Evolutionary conservation across 768 basidiomycete species (phyloP).

Genomic region (Peribolospora kevripleyi): DNA sequence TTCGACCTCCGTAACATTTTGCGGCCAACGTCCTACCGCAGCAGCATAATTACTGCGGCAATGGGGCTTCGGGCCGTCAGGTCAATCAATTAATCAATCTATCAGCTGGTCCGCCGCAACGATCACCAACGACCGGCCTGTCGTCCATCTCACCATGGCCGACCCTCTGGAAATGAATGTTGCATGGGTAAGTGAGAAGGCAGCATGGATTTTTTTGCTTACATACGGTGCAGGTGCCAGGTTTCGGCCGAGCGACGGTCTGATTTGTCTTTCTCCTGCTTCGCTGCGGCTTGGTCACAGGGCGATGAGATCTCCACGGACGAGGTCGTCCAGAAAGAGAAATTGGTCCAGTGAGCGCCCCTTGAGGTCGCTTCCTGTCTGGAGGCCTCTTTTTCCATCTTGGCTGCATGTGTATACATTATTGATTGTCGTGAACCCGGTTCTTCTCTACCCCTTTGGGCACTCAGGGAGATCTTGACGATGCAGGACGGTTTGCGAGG

Average conservation of each 20-base stretch:
- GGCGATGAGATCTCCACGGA: background rate
- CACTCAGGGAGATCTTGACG: constrained; percentile 3
- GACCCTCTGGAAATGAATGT: too few relatives aligned
- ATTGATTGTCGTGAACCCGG: too few relatives aligned
- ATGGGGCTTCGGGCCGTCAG: background rate
- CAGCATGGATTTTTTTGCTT: too few relatives aligned
- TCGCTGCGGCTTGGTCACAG: background rate
- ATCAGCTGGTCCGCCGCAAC: background rate
- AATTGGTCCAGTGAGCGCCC: constrained; percentile 1
- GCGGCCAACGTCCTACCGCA: background rate
- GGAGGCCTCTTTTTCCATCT: too few relatives aligned
- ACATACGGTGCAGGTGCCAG: too few relatives aligned
- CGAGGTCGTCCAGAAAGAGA: constrained; percentile 5
- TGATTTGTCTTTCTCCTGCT: background rate
- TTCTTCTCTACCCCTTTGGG: background rate
- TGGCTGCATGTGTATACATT: too few relatives aligned
- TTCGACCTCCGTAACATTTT: background rate
- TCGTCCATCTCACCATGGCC: background rate
- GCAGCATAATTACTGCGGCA: background rate
- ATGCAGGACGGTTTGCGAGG: constrained; percentile 8
- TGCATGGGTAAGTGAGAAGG: too few relatives aligned
- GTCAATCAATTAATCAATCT: background rate
- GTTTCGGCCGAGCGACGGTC: too few relatives aligned
- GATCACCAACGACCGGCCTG: background rate
- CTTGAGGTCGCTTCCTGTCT: background rate